Evolutionary conservation across 768 basidiomycete genomes (phyloP), one percentile per base, ranked within the genome.

Genomic region (Pilatotrama ljubarskyi): DNA sequence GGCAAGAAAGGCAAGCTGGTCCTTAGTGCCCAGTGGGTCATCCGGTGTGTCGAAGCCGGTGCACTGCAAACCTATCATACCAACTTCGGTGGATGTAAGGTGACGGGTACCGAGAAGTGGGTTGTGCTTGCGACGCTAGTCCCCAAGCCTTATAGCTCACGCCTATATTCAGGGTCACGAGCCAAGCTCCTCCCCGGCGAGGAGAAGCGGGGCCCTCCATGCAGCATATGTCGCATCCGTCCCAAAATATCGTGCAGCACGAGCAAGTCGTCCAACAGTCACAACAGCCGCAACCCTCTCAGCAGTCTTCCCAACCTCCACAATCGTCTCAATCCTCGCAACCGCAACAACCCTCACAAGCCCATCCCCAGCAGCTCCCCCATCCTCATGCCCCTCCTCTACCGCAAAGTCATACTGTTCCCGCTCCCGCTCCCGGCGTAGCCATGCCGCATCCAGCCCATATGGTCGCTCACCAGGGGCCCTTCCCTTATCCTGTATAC

Each of bases 41-140:
- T 82, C 49, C 88, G 91, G 68, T 94, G 92, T 66, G 78, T 94
- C 66, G 84, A 86, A 65, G 74, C 80, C 6, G 81, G 83, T 51
- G 79, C 82, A 44, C 77, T 94, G 35, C 88, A 90, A 70, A 90
- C 88, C 0, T 93, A 87, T 67, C 81, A 84, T 50, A 84, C 77
- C 57, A 85, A 90, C 66, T 94, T 88, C 84, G 90, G 87, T 11
- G 88, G 84, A 24, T 93, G 89, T 66, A 93, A 89, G 75, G 83
- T 94, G 18, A 86, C 82, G 18, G 91, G 91, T 22, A 79, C 77
- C 17, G 90, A 93, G 73, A 74, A 77, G 91, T 93, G 73, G 36
- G 81, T 75, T 10, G 37, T 56, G 14, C 20, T 61, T 56, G 20
- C 37, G 49, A 18, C 35, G 20, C 52, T 29, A 32, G 38, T 18